These are phyloP conservation scores for Aspergillus awamori DNA, from an alignment of 2,329 filamentous ascomycete species.

Conservation along the genomic window DNA sequence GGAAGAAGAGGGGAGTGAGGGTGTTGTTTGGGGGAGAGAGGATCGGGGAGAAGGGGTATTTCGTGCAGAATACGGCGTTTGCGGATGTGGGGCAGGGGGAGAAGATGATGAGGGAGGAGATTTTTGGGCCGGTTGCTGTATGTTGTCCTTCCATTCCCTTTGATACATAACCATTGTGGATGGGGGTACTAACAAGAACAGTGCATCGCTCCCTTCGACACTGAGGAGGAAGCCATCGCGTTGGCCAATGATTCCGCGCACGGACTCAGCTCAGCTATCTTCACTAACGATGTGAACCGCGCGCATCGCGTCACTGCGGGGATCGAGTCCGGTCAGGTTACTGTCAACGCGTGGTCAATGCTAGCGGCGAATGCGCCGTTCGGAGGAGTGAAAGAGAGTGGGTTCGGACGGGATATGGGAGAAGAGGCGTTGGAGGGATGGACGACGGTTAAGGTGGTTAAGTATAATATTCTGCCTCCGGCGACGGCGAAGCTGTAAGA, in stretches of 20 bases:
- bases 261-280: constrained; percentile 31
- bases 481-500: background rate
- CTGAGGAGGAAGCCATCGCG: constrained; percentile 60
- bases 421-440: background rate
- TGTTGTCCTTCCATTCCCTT: background rate
- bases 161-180: background rate
- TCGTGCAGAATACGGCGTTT: constrained; percentile 64
- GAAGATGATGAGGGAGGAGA: constrained; percentile 56
- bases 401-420: constrained; percentile 31
- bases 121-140: constrained; percentile 59
- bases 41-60: constrained; percentile 55
- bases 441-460: constrained; percentile 3
- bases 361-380: constrained; percentile 30
- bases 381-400: constrained; percentile 33
- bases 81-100: constrained; percentile 53
- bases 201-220: constrained; percentile 61
- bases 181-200: constrained; percentile 5
- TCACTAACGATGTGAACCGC: constrained; percentile 30
- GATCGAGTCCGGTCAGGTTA: constrained; percentile 30
- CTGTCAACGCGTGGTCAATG: constrained; percentile 33
- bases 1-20: constrained; percentile 24
- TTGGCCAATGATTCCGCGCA: constrained; percentile 57
- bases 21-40: constrained; percentile 29
- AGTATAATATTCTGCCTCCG: background rate
- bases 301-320: constrained; percentile 27